phyloP scores from a whole-genome alignment of 495 filamentous ascomycete genomes.

The Viridothelium virens region DNA sequence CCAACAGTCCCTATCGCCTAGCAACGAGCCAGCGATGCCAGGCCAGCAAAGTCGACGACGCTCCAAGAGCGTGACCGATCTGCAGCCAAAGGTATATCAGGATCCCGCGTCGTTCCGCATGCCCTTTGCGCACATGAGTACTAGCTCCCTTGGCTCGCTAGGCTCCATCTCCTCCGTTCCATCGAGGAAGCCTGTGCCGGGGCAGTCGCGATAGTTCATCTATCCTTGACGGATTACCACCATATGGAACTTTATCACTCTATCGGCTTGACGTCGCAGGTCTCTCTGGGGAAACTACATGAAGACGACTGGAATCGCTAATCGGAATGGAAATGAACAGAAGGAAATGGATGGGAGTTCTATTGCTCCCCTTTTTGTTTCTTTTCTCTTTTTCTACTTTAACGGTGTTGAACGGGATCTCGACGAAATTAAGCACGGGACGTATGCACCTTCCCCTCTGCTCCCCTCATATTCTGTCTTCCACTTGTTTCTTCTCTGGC shows the following conservation, averaged over 20 bases:
- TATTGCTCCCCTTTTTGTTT: background rate
- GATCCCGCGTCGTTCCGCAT: background rate
- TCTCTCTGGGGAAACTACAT: background rate
- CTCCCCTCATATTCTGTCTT: background rate
- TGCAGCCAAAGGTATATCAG: slow-evolving; percentile 2
- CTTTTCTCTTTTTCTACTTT: background rate
- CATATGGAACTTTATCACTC: background rate
- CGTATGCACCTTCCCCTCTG: no score
- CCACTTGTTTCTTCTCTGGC: background rate
- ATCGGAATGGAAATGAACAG: background rate
- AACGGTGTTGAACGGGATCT: slow-evolving; percentile 6
- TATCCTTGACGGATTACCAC: background rate
- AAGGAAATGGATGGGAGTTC: background rate
- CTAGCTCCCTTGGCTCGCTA: background rate
- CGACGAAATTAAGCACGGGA: background rate
- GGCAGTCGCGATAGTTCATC: slow-evolving; percentile 27
- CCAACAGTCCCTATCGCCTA: slow-evolving; percentile 31
- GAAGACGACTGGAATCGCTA: slow-evolving; percentile 10
- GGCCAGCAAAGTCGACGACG: slow-evolving; percentile 1
- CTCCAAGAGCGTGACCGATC: slow-evolving; percentile 9
- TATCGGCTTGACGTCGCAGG: slow-evolving; percentile 4
- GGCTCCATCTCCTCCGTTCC: slow-evolving; percentile 20
- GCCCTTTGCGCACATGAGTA: background rate
- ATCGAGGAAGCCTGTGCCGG: slow-evolving; percentile 36
- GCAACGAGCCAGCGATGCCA: background rate